Evolutionary conservation across 371 early-diverging fungal species (phyloP).

Genomic region (Mortierella sp.): DNA sequence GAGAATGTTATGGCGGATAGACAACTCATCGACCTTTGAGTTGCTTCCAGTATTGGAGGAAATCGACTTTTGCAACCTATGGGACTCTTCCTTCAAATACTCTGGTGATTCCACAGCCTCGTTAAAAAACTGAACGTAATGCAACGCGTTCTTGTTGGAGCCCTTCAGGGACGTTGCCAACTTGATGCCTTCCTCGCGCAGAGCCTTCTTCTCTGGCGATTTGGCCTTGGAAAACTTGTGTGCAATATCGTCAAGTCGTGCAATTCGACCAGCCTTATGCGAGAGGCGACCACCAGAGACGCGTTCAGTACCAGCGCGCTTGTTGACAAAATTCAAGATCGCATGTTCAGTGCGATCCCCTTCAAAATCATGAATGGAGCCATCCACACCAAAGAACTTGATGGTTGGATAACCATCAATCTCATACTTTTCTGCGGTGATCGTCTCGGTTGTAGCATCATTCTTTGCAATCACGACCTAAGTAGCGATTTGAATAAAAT

Average conservation of each 20-base stretch:
- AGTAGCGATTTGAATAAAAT: background rate
- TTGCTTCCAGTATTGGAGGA: conserved; percentile 63
- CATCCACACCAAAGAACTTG: conserved; percentile 82
- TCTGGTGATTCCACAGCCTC: conserved; percentile 71
- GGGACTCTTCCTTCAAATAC: conserved; percentile 72
- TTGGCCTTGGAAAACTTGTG: conserved; percentile 68
- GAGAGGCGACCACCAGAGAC: conserved; percentile 70
- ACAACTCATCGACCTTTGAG: conserved; percentile 64
- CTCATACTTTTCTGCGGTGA: conserved; percentile 66
- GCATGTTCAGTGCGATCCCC: conserved; percentile 82
- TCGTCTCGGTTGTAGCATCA: conserved; percentile 80
- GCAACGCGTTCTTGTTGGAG: conserved; percentile 58
- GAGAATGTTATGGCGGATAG: conserved; percentile 79
- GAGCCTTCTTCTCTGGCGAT: conserved; percentile 29
- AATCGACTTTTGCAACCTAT: conserved; percentile 75
- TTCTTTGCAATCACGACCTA: conserved; percentile 85
- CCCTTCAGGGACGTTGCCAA: background rate
- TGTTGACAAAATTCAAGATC: conserved; percentile 82
- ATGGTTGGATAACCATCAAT: conserved; percentile 88
- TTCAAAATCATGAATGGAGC: conserved; percentile 76
- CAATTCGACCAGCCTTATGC: conserved; percentile 74
- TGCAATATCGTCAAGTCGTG: conserved; percentile 72
- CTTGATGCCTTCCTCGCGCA: conserved; percentile 7
- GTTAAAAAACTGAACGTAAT: conserved; percentile 80
- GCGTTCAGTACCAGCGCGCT: conserved; percentile 84